Percentiles rank a stretch among this genome's conserved stretches.
Conservation (phyloP, 495 filamentous ascomycete species). For the Cercophora samala region DNA sequence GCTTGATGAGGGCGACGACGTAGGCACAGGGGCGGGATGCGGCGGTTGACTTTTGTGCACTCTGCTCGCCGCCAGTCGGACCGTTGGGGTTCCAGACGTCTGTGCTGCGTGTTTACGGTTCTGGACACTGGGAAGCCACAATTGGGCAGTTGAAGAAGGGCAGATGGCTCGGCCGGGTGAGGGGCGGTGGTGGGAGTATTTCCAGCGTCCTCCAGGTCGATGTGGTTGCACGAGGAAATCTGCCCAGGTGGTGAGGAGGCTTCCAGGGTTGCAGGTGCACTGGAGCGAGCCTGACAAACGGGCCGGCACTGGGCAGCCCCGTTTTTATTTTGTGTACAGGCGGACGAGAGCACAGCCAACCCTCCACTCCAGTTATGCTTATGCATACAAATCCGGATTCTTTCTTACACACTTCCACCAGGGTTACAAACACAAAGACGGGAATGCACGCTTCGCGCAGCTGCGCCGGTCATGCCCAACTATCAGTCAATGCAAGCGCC, state of each 20-base stretch:
- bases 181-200: slow-evolving; percentile 17
- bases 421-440: neutral
- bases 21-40: neutral
- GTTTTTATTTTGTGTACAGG: slow-evolving; percentile 11
- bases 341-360: slow-evolving; percentile 1
- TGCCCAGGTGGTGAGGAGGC: slow-evolving; percentile 19
- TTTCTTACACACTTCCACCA: no score
- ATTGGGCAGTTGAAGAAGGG: slow-evolving; percentile 25
- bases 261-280: slow-evolving; percentile 10
- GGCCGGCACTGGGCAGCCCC: neutral
- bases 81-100: slow-evolving; percentile 19
- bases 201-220: slow-evolving; percentile 17
- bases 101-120: slow-evolving; percentile 14
- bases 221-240: slow-evolving; percentile 31
- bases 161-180: slow-evolving; percentile 14
- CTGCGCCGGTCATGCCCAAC: neutral
- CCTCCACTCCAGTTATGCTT: no score
- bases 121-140: slow-evolving; percentile 17
- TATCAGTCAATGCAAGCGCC: slow-evolving; percentile 5
- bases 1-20: slow-evolving; percentile 4
- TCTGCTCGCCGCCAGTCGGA: slow-evolving; percentile 9
- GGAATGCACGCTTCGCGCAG: neutral
- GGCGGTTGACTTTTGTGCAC: slow-evolving; percentile 16
- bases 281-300: neutral
- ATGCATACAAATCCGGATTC: neutral